These are phyloP conservation scores for Russula abietina DNA, from an alignment of 768 basidiomycete species.

Conservation along the genomic window DNA sequence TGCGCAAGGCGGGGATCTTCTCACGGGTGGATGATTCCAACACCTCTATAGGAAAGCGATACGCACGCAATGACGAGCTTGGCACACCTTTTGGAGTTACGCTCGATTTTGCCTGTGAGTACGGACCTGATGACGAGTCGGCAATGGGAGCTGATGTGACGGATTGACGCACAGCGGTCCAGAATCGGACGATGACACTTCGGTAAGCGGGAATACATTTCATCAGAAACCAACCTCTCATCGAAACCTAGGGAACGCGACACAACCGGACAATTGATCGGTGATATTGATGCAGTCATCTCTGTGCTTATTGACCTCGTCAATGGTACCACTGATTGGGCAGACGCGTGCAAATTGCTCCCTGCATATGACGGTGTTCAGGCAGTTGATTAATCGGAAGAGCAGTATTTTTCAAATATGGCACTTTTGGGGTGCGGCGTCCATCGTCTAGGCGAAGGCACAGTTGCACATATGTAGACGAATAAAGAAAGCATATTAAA, in stretches of 20 bases:
- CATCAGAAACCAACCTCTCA: neutral
- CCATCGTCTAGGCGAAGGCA: neutral
- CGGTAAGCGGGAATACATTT: conserved; percentile 46
- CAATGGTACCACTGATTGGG: conserved; percentile 70
- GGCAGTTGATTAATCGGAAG: conserved; percentile 49
- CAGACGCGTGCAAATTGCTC: conserved; percentile 61
- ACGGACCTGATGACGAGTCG: conserved; percentile 18
- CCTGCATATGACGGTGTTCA: conserved; percentile 86
- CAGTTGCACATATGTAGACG: neutral
- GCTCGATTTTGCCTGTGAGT: conserved; percentile 86
- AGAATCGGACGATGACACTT: conserved; percentile 90
- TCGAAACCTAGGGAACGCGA: conserved; percentile 71
- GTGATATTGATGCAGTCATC: conserved; percentile 83
- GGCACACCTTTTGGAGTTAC: conserved; percentile 97
- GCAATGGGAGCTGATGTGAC: conserved; percentile 11
- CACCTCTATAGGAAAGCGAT: conserved; percentile 92
- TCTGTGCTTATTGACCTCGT: conserved; percentile 73
- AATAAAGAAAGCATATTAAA: conserved; percentile 9
- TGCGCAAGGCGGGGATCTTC: conserved; percentile 85
- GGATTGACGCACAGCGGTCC: conserved; percentile 52
- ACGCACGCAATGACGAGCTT: conserved; percentile 96
- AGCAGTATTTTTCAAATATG: neutral
- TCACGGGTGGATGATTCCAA: conserved; percentile 95
- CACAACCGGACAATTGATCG: conserved; percentile 89
- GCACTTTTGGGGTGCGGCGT: conserved; percentile 18